A percentile compares a stretch with the other conserved stretches of the same genome.
Conservation (phyloP, 2,329 filamentous ascomycete species). For the Pseudogymnoascus sp. region DNA sequence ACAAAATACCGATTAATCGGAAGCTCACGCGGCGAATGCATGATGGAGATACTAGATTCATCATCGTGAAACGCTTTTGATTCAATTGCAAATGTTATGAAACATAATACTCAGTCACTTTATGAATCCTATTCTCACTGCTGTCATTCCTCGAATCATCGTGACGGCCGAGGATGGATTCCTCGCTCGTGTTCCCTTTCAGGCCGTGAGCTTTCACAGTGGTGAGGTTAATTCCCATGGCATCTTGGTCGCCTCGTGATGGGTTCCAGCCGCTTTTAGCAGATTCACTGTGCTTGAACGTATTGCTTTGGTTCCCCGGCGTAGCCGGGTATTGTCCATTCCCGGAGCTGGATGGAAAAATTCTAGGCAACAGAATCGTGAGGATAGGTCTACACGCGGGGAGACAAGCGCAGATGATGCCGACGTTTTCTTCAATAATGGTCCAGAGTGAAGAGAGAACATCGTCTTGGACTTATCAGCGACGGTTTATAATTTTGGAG, state of each 20-base stretch:
- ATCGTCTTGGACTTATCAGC: conserved; percentile 17
- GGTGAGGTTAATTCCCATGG: conserved; percentile 7
- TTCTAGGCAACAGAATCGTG: conserved; percentile 18
- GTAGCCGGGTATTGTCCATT: background rate
- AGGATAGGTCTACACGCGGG: conserved; percentile 31
- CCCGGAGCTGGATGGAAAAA: conserved; percentile 17
- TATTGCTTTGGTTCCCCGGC: background rate
- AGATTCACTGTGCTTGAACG: conserved; percentile 13
- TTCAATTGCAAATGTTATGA: background rate
- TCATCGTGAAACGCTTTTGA: background rate
- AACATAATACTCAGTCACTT: background rate
- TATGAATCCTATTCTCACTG: background rate
- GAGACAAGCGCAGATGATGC: conserved; percentile 33
- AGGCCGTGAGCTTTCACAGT: background rate
- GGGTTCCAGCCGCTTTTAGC: conserved; percentile 16
- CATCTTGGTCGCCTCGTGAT: background rate
- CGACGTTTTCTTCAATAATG: conserved; percentile 31
- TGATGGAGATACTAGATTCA: background rate
- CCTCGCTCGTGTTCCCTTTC: conserved; percentile 13
- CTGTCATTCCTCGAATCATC: background rate
- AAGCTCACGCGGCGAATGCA: background rate
- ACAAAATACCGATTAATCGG: too few relatives aligned
- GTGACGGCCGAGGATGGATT: conserved; percentile 12
- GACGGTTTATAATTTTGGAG: background rate
- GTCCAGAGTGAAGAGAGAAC: conserved; percentile 31